Base-by-base conservation (phyloP, 768 basidiomycete species). In the Dacryopinax spathularia region DNA sequence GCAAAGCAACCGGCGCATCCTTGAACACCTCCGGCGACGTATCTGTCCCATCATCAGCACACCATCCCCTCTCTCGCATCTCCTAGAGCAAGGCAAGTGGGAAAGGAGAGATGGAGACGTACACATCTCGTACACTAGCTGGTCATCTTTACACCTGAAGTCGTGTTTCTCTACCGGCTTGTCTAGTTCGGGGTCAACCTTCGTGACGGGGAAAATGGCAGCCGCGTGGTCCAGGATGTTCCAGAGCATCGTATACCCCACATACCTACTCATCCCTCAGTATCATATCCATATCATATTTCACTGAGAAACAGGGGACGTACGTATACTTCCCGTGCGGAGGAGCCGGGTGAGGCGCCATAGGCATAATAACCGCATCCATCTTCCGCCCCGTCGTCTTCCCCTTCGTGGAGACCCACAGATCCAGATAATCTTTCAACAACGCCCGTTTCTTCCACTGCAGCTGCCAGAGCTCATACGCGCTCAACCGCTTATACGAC, bases 341-440 rank as follows among this genome's bases (percentile, higher is more conserved):
- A 3, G 81, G 74, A 0, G 88, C 85, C 0, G 78, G 73, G 69
- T 75, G 84, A 1, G 86, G 78, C 1, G 84, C 84, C 1, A 75
- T 78, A 22, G 89, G 86, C 1, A 77, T 74, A 34, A 91, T 84
- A 67, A 91, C 82, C 1, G 85, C 88, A 69, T 91, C 89, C 5
- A 90, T 80, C 3, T 87, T 85, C 1, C 89, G 74, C 1, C 85
- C 86, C 0, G 87, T 90, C 0, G 87, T 89, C 15, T 68, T 56
- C 0, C 62, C 65, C 10, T 67, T 73, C 0, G 84, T 85, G 3
- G 73, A 75, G 60, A 84, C 78, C 88, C 87, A 89, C 60, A 81
- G 73, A 56, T 83, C 79, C 48, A 87, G 72, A 69, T 88, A 83
- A 60, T 78, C 76, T 66, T 82, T 75, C 27, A 85, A 79, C 33